A percentile compares a stretch with the other conserved stretches of the same genome.
phyloP scores from a whole-genome alignment of 257 asterid genomes.

The Salvia rosmarinus region DNA sequence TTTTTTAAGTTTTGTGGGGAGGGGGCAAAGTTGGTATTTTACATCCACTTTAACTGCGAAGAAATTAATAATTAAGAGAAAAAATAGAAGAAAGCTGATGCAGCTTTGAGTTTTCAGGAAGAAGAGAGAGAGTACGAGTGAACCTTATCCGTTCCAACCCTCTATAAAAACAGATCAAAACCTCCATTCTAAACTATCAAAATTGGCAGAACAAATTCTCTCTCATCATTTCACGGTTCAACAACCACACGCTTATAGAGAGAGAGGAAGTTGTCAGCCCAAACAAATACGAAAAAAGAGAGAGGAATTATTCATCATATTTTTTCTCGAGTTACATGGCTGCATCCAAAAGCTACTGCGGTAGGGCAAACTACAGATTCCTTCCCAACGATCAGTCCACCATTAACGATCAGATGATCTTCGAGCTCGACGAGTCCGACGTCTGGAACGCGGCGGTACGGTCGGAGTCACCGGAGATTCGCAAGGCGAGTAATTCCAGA shows the following conservation, averaged over 20 bases:
- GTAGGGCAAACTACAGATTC: constrained; percentile 61
- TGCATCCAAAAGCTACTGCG: constrained; percentile 64
- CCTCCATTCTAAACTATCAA: constrained; percentile 26
- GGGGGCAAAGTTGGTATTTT: constrained; percentile 30
- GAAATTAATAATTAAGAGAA: neutral
- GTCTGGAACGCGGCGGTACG: constrained; percentile 60
- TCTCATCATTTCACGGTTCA: constrained; percentile 10
- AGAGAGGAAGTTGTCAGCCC: neutral
- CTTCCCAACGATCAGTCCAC: constrained; percentile 47
- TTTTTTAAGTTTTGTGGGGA: neutral
- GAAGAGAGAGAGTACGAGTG: constrained; percentile 15
- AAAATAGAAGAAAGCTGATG: constrained; percentile 35
- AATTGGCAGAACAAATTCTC: constrained; percentile 14
- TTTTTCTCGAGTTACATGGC: constrained; percentile 50
- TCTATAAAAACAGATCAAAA: constrained; percentile 54
- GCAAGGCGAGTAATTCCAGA: constrained; percentile 37
- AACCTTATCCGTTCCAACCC: constrained; percentile 64
- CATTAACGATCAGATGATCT: constrained; percentile 45
- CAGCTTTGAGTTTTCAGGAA: neutral
- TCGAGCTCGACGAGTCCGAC: constrained; percentile 92
- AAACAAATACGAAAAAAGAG: neutral
- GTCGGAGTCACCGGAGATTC: constrained; percentile 65
- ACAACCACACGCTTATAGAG: neutral
- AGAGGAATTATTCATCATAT: neutral
- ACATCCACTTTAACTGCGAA: neutral